phyloP scores from a whole-genome alignment of 176 grass and related monocot genomes.

The Stipa capillata region DNA sequence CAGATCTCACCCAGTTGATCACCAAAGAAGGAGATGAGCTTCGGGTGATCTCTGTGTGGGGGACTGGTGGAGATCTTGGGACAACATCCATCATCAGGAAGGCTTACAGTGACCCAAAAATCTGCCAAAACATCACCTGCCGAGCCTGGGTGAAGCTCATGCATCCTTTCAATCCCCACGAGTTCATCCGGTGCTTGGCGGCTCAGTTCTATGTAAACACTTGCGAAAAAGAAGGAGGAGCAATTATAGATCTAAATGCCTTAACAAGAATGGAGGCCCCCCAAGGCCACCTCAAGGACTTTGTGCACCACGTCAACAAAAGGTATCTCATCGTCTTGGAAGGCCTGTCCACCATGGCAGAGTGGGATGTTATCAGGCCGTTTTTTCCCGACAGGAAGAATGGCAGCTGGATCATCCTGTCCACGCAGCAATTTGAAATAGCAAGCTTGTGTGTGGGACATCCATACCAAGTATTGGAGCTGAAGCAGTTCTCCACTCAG shows the following conservation, averaged over 20 bases:
- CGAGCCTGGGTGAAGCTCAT: slow-evolving; percentile 19
- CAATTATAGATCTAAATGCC: neutral
- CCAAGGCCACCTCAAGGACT: neutral
- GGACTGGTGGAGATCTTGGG: neutral
- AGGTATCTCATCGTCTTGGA: slow-evolving; percentile 26
- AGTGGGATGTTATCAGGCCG: slow-evolving; percentile 8
- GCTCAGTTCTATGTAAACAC: neutral
- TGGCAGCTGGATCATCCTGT: slow-evolving; percentile 10
- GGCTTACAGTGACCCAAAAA: neutral
- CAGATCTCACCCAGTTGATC: neutral
- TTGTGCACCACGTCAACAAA: neutral
- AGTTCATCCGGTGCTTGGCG: neutral
- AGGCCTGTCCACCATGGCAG: neutral
- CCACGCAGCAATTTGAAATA: neutral
- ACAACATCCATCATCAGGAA: neutral
- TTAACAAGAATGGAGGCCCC: no score
- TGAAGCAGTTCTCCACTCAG: neutral
- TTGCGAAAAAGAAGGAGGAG: neutral
- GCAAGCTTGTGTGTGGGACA: neutral
- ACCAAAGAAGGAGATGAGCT: neutral
- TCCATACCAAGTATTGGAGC: neutral
- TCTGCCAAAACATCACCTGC: neutral
- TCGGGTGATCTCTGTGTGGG: no score
- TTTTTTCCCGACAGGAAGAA: neutral
- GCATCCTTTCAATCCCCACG: neutral